These are phyloP conservation scores for Lotus japonicus DNA, from an alignment of 306 rosid species.

Conservation along the genomic window DNA sequence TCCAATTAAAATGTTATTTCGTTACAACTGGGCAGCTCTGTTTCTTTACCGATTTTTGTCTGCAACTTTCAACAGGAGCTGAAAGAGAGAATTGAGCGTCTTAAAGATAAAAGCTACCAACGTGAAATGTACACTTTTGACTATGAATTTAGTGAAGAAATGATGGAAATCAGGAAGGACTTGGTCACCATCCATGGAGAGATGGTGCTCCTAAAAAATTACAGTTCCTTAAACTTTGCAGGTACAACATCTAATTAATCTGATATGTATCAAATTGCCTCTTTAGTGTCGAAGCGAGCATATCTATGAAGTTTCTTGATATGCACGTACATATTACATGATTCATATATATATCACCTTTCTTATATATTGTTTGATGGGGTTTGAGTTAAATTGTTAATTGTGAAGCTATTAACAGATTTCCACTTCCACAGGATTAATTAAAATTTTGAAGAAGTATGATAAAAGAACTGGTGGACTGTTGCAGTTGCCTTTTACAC, in stretches of 20 bases:
- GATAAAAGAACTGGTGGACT: slow-evolving; percentile 89
- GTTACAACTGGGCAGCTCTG: neutral
- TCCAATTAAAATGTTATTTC: neutral
- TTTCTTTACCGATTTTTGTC: slow-evolving; percentile 15
- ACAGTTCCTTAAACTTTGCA: slow-evolving; percentile 93
- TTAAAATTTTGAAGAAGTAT: slow-evolving; percentile 87
- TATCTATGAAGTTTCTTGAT: slow-evolving; percentile 18
- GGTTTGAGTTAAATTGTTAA: neutral
- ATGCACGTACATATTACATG: neutral
- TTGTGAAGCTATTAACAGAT: slow-evolving; percentile 19
- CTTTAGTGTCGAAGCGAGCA: slow-evolving; percentile 10
- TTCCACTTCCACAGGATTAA: slow-evolving; percentile 55
- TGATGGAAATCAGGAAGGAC: slow-evolving; percentile 92
- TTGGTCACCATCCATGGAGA: slow-evolving; percentile 93
- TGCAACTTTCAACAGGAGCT: slow-evolving; percentile 53
- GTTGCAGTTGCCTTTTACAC: slow-evolving; percentile 74
- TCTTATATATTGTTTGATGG: neutral
- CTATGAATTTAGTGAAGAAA: slow-evolving; percentile 82
- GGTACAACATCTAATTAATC: slow-evolving; percentile 36
- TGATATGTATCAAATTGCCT: neutral
- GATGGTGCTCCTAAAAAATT: slow-evolving; percentile 93
- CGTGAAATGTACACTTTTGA: slow-evolving; percentile 53
- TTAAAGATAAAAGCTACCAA: slow-evolving; percentile 58
- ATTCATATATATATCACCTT: slow-evolving; percentile 9
- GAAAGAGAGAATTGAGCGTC: slow-evolving; percentile 75